Conservation (phyloP, 192 early-diverging fungal species). For the Podila epicladia region DNA sequence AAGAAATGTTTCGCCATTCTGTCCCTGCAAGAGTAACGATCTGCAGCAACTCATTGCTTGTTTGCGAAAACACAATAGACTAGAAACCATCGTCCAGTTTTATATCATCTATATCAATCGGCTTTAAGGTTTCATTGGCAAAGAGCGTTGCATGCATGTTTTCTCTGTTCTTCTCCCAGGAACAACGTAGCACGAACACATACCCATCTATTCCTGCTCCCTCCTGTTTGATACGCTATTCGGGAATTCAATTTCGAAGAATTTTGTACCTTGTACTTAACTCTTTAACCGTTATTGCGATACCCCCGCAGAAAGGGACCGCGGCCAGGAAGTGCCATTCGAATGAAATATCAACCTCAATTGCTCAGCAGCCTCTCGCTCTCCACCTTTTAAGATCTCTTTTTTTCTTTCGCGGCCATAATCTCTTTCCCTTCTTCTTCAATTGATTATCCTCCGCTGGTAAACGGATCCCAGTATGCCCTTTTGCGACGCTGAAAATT, state of each 20-base stretch:
- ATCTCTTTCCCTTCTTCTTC: conserved; percentile 3
- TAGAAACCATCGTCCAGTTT: conserved; percentile 4
- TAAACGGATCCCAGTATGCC: conserved; percentile 6
- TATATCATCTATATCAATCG: conserved; percentile 1
- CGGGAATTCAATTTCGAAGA: not conserved
- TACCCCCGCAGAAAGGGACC: conserved; percentile 6
- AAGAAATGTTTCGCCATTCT: not conserved
- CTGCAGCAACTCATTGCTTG: not conserved
- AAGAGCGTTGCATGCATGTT: conserved; percentile 7
- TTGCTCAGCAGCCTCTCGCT: conserved; percentile 1
- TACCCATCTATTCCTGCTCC: not conserved
- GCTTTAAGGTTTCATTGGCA: conserved; percentile 7
- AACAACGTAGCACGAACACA: conserved; percentile 3
- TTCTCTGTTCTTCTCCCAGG: conserved; percentile 5
- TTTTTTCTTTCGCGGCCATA: conserved; percentile 5
- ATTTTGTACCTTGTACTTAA: not conserved
- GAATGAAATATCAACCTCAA: conserved; percentile 6
- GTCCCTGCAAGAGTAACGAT: not conserved
- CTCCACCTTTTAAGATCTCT: conserved; percentile 6
- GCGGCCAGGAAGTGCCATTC: conserved; percentile 7
- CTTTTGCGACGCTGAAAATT: conserved; percentile 6
- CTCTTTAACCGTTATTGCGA: conserved; percentile 2
- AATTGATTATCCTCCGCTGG: conserved; percentile 3
- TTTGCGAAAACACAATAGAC: not conserved
- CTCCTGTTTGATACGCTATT: too few relatives aligned